Evolutionary conservation across 163 green algal genomes (phyloP), one percentile per base, ranked within the genome.

Genomic region (Scenedesmus sp.): DNA sequence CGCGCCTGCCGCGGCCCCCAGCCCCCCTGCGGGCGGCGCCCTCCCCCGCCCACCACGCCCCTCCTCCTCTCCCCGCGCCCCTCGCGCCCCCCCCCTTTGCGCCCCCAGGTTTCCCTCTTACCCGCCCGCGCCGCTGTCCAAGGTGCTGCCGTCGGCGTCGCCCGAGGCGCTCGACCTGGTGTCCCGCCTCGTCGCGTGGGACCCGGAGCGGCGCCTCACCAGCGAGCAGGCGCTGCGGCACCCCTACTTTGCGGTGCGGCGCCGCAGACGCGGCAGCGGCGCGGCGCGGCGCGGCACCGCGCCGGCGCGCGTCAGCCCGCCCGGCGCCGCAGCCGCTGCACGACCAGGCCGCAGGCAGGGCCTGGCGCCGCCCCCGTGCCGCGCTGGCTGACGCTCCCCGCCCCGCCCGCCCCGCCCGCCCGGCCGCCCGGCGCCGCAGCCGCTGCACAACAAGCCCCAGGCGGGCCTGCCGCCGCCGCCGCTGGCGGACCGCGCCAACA

Each of bases 161-260:
- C 87, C 89, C 0, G 93, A 97, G 51, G 95, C 93, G 1, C 81
- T 97, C 9, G 92, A 97, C 66, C 88, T 98, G 9, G 97, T 98
- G 28, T 87, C 81, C 1, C 53, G 80, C 42, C 85, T 98, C 69
- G 94, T 86, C 76, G 57, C 83, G 2, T 98, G 95, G 95, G 92
- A 98, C 84, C 95, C 95, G 2, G 87, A 86, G 60, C 87, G 89
- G 73, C 88, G 95, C 1, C 94, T 92, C 15, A 97, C 89, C 11
- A 92, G 91, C 15, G 86, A 93, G 53, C 88, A 97, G 77, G 77
- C 72, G 42, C 77, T 89, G 69, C 63, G 77, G 60, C 85, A 89
- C 75, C 80, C 85, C 10, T 89, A 87, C 85, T 89, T 89, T 47
- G 60, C 58, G 34, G 85, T 86, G 65, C 67, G 77, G 14, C 44